phyloP scores from a whole-genome alignment of 2,329 filamentous ascomycete species.

The Fusarium globosum region DNA sequence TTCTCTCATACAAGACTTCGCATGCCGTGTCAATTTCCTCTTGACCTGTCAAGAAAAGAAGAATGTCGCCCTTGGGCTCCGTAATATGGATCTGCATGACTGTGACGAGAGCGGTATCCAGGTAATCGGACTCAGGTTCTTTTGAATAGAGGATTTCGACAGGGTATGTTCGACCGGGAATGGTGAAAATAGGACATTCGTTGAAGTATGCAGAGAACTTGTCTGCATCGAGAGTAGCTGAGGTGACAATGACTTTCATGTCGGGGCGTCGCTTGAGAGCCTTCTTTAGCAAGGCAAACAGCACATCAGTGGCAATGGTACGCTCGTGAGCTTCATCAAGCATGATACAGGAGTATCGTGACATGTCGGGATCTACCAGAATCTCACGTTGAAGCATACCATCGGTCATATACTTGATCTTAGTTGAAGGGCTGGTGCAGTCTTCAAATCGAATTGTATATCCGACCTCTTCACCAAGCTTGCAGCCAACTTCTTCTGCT shows the following conservation, averaged over 20 bases:
- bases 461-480: constrained; percentile 90
- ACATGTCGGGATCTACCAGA: constrained; percentile 88
- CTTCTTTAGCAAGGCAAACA: constrained; percentile 95
- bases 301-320: constrained; percentile 93
- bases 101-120: constrained; percentile 92
- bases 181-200: constrained; percentile 94
- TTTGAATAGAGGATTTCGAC: constrained; percentile 96
- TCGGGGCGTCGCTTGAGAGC: constrained; percentile 87
- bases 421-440: constrained; percentile 85
- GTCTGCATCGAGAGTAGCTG: constrained; percentile 94
- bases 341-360: constrained; percentile 95
- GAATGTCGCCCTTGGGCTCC: constrained; percentile 90
- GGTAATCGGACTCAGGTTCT: constrained; percentile 94
- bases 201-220: constrained; percentile 98
- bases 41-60: constrained; percentile 96
- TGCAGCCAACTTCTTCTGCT: constrained; percentile 92
- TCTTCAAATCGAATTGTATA: constrained; percentile 99
- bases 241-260: constrained; percentile 95
- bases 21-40: constrained; percentile 97
- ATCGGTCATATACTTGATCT: constrained; percentile 99
- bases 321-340: constrained; percentile 98
- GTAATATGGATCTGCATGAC: constrained; percentile 98
- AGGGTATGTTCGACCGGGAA: constrained; percentile 93
- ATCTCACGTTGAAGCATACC: constrained; percentile 98
- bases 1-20: constrained; percentile 91